Evolutionary conservation across 2,329 filamentous ascomycete species (phyloP).

Genomic region (Fusarium sambucinum): DNA sequence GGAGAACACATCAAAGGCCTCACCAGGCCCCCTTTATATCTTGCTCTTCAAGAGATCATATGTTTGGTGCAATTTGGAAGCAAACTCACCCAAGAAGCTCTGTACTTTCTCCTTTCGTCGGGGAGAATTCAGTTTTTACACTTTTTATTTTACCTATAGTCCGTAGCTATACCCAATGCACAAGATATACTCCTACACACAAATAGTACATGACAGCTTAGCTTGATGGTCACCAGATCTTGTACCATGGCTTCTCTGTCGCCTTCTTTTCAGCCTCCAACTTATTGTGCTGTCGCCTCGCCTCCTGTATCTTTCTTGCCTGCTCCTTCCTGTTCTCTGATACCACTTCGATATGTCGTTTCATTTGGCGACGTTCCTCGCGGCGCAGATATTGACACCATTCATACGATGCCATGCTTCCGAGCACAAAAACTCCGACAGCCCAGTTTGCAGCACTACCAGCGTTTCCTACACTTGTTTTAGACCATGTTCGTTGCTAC

Average conservation of each 20-base stretch:
- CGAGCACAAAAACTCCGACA: conserved; percentile 78
- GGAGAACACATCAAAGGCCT: conserved; percentile 30
- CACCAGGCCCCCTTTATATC: conserved; percentile 33
- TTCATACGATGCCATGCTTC: conserved; percentile 81
- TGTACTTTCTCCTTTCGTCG: conserved; percentile 5
- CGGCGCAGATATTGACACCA: conserved; percentile 82
- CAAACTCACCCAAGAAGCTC: conserved; percentile 7
- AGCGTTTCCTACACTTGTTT: conserved; percentile 49
- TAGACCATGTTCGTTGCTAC: conserved; percentile 13
- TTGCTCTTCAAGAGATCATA: conserved; percentile 26
- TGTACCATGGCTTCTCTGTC: conserved; percentile 64
- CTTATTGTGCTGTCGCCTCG: conserved; percentile 52
- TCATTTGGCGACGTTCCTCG: conserved; percentile 85
- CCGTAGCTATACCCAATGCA: conserved; percentile 24
- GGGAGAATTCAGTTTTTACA: conserved; percentile 16
- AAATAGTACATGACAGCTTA: conserved; percentile 37
- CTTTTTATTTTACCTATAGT: conserved; percentile 19
- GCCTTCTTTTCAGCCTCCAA: conserved; percentile 52
- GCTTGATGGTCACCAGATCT: conserved; percentile 61
- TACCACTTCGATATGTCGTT: conserved; percentile 79
- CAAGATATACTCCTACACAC: conserved; percentile 44
- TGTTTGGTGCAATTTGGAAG: conserved; percentile 13
- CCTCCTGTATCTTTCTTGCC: conserved; percentile 60
- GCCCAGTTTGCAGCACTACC: conserved; percentile 82
- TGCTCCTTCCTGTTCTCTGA: conserved; percentile 64